Evolutionary conservation across 148 eudicot genomes (phyloP).

Genomic region (Simmondsia chinensis): DNA sequence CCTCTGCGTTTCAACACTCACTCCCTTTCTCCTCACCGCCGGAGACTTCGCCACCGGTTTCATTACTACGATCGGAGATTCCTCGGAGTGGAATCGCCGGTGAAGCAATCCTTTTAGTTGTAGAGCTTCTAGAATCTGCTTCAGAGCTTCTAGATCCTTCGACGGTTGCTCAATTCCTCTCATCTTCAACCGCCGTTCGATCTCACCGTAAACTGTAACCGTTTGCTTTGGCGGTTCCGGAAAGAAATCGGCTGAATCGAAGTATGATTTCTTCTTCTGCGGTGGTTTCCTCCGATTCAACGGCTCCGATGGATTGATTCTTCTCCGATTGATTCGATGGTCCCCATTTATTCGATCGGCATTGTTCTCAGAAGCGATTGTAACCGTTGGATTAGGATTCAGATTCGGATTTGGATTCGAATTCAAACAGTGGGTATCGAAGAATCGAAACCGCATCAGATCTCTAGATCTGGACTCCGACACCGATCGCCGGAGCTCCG

Average conservation of each 20-base stretch:
- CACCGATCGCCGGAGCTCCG: conserved; percentile 74
- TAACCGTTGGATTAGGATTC: conserved; percentile 68
- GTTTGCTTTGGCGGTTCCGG: conserved; percentile 58
- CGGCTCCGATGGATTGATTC: conserved; percentile 5
- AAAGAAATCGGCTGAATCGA: conserved; percentile 57
- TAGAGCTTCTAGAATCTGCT: conserved; percentile 78
- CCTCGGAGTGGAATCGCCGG: conserved; percentile 20
- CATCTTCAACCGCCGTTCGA: conserved; percentile 52
- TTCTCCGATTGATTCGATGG: conserved; percentile 10
- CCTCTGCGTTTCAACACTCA: conserved; percentile 44
- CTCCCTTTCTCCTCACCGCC: conserved; percentile 26
- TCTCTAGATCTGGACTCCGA: conserved; percentile 85
- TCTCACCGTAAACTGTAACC: conserved; percentile 48
- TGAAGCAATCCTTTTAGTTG: conserved; percentile 86
- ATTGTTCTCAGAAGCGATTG: conserved; percentile 8
- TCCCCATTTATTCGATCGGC: not conserved
- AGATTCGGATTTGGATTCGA: conserved; percentile 46
- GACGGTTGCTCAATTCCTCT: conserved; percentile 79
- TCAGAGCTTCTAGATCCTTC: conserved; percentile 69
- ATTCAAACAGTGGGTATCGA: conserved; percentile 12
- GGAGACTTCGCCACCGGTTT: conserved; percentile 39
- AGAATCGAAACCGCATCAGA: conserved; percentile 24
- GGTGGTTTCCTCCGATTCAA: conserved; percentile 11
- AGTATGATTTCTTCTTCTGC: conserved; percentile 47
- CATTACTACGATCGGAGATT: conserved; percentile 57